A percentile compares a stretch with the other conserved stretches of the same genome.
These are phyloP conservation scores for Oryza coarctata DNA, from an alignment of 176 grass and related monocot genomes.

Conservation along the genomic window DNA sequence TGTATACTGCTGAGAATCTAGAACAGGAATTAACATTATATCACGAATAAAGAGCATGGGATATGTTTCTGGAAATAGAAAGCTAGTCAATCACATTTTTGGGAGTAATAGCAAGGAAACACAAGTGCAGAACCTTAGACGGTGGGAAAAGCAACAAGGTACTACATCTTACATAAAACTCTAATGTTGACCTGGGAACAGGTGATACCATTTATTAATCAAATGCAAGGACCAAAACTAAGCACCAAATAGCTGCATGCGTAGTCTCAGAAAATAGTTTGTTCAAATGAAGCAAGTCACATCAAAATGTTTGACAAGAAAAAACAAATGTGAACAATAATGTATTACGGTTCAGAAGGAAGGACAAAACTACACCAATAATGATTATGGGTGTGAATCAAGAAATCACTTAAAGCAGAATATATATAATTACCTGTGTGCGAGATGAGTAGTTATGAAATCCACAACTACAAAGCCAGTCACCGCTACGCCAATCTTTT, in stretches of 20 bases:
- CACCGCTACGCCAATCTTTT: constrained; percentile 87
- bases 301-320: not conserved
- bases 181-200: constrained; percentile 7
- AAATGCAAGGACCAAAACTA: not conserved
- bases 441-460: constrained; percentile 98
- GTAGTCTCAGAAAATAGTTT: not conserved
- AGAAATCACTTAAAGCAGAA: not conserved
- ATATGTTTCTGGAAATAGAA: not conserved
- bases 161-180: not conserved
- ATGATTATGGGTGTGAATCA: not conserved
- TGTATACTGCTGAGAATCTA: constrained; percentile 7
- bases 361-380: constrained; percentile 1
- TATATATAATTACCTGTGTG: constrained; percentile 54
- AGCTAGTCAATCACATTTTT: not conserved
- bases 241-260: not conserved
- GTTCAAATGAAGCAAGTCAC: not conserved
- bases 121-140: not conserved
- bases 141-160: not conserved
- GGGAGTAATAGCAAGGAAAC: not conserved
- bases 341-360: not conserved
- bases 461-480: constrained; percentile 95
- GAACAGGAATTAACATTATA: constrained; percentile 19
- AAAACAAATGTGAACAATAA: not conserved
- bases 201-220: not conserved
- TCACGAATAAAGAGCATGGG: not conserved